phyloP scores from a whole-genome alignment of 805 yeast genomes.

The Blastobotrys terrestris region DNA sequence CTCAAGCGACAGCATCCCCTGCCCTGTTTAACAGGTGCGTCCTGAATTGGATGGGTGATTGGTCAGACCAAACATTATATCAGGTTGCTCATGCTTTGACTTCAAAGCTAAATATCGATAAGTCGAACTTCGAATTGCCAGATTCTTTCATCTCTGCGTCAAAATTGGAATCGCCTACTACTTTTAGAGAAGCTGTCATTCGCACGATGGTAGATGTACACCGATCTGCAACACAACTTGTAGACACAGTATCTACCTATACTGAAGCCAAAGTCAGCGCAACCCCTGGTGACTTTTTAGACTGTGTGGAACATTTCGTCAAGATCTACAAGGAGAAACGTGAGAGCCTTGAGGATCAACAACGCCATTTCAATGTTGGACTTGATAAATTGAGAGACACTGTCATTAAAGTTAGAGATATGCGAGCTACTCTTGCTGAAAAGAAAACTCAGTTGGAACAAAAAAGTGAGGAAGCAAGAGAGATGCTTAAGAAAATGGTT shows the following conservation, averaged over 20 bases:
- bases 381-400: constrained; percentile 72
- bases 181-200: constrained; percentile 42
- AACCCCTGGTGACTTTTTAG: constrained; percentile 53
- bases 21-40: constrained; percentile 89
- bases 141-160: constrained; percentile 14
- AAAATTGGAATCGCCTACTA: constrained; percentile 14
- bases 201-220: constrained; percentile 46
- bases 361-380: constrained; percentile 68
- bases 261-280: neutral
- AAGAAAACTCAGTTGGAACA: constrained; percentile 44
- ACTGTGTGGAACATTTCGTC: constrained; percentile 43
- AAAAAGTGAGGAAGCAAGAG: constrained; percentile 65
- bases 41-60: constrained; percentile 80
- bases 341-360: constrained; percentile 51
- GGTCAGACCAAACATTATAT: constrained; percentile 49
- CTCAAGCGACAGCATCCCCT: constrained; percentile 66
- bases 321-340: constrained; percentile 39
- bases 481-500: constrained; percentile 68
- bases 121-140: constrained; percentile 38
- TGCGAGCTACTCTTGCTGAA: constrained; percentile 47
- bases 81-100: constrained; percentile 45
- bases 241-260: neutral
- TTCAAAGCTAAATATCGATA: constrained; percentile 47
- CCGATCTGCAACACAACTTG: constrained; percentile 16
- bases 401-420: constrained; percentile 58